Percentiles rank a stretch among this genome's conserved stretches.
Conservation (phyloP, 164 flowering plant species). For the Magnolia changhungtana region DNA sequence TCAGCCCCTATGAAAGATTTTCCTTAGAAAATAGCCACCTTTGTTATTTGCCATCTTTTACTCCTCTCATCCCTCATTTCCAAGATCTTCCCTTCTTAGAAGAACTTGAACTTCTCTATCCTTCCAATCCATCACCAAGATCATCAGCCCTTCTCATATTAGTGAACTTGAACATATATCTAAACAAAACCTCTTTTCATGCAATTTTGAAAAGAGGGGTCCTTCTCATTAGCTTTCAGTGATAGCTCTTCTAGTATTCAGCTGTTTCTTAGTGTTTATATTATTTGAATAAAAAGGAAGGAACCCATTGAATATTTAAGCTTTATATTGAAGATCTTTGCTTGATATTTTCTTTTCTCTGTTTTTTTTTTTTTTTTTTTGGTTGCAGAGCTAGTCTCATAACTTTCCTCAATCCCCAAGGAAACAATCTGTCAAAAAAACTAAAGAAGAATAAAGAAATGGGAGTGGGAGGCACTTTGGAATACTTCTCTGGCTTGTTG, state of each 20-base stretch:
- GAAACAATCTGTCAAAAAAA: not conserved
- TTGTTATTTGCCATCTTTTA: not conserved
- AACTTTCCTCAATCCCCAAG: not conserved
- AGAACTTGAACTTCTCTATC: not conserved
- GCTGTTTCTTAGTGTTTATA: not conserved
- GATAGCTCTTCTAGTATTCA: no score
- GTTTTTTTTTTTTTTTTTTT: not conserved
- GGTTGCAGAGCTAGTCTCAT: not conserved
- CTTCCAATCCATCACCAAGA: not conserved
- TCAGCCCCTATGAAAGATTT: not conserved
- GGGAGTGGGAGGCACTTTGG: conserved; percentile 69
- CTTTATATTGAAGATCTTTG: not conserved
- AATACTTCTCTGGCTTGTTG: conserved; percentile 53
- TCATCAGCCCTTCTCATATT: not conserved
- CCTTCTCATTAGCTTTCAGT: no score
- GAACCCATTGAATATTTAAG: not conserved
- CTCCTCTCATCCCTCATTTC: not conserved
- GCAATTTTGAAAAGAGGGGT: not conserved
- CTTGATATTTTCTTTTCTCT: not conserved
- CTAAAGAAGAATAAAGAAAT: conserved; percentile 5
- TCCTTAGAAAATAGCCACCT: no score
- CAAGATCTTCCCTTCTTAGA: not conserved
- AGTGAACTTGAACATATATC: not conserved
- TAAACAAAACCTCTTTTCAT: not conserved
- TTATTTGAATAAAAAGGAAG: not conserved